Conservation (phyloP, 129 eudicot species). For the Daucus carota region DH1_v3.0 NC_030381.2:45944501-45945000, state of each 20-base stretch:
- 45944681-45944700: background rate
- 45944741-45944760: background rate
- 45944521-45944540: slow-evolving; percentile 31
- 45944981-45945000: too few species aligned
- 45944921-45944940: too few species aligned
- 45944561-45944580: background rate
- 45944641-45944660: slow-evolving; percentile 81
- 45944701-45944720: background rate
- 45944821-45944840: too few species aligned
- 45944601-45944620: slow-evolving; percentile 55
- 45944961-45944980: too few species aligned
- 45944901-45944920: too few species aligned
- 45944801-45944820: background rate
- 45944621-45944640: slow-evolving; percentile 89
- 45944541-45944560: background rate
- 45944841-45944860: too few species aligned
- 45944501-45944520: slow-evolving; percentile 81
- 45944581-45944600: slow-evolving; percentile 3
- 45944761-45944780: background rate
- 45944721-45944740: background rate
- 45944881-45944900: too few species aligned
- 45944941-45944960: too few species aligned
- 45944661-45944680: slow-evolving; percentile 26
- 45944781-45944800: background rate
- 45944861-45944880: too few species aligned